These are phyloP conservation scores for Zygosaccharomyces sapae DNA, from an alignment of 1,139 yeast species.

Conservation along the genomic window DNA sequence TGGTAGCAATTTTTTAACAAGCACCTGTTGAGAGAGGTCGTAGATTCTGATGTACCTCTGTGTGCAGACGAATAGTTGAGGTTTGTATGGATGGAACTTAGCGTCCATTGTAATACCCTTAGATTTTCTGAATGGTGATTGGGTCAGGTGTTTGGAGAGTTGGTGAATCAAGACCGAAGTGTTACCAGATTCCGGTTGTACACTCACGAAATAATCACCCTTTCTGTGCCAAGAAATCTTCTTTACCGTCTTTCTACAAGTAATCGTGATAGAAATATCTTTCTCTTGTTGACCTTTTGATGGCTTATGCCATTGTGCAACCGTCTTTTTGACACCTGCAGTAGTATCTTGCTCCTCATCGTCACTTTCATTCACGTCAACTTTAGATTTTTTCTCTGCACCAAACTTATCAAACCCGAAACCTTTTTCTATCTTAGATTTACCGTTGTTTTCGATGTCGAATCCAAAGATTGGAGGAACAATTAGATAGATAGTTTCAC, in stretches of 20 bases:
- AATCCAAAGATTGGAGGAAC: slow-evolving; percentile 91
- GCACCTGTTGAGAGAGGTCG: slow-evolving; percentile 79
- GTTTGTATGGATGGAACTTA: slow-evolving; percentile 93
- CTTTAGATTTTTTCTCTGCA: slow-evolving; percentile 47
- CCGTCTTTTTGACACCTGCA: slow-evolving; percentile 46
- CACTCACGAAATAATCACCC: slow-evolving; percentile 95
- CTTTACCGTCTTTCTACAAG: slow-evolving; percentile 67
- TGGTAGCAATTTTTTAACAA: slow-evolving; percentile 81
- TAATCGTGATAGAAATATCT: slow-evolving; percentile 73
- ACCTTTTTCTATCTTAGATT: slow-evolving; percentile 77
- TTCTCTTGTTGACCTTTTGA: slow-evolving; percentile 53
- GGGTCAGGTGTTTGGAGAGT: slow-evolving; percentile 90
- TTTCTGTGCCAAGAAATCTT: slow-evolving; percentile 92
- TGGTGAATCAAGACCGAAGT: slow-evolving; percentile 92
- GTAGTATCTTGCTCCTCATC: slow-evolving; percentile 39
- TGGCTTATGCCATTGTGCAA: slow-evolving; percentile 85
- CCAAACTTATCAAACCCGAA: slow-evolving; percentile 87
- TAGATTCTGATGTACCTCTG: slow-evolving; percentile 89
- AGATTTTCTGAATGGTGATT: slow-evolving; percentile 89
- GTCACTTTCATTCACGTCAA: slow-evolving; percentile 44
- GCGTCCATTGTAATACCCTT: slow-evolving; percentile 96
- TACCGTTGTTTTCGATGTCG: slow-evolving; percentile 78
- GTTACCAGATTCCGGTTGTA: slow-evolving; percentile 84
- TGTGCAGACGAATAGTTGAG: slow-evolving; percentile 89
- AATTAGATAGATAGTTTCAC: slow-evolving; percentile 69